Evolutionary conservation across 2,329 filamentous ascomycete genomes (phyloP), one percentile per base, ranked within the genome.

Genomic region (Fusarium lyarnte): DNA sequence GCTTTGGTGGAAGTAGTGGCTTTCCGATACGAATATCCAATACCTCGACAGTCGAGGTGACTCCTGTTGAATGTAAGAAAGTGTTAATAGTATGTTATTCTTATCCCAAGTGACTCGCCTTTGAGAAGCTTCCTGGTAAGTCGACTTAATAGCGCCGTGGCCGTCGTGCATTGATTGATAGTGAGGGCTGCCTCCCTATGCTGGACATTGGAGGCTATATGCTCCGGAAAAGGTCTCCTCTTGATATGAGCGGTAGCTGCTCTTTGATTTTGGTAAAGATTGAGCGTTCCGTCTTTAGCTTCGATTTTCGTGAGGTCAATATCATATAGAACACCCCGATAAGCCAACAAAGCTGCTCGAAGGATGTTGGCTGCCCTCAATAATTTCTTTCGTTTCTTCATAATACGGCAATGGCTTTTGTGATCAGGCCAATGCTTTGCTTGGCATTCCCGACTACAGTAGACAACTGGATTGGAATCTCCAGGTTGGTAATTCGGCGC

Each of bases 151-250:
- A 59, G 13, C 27, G 55, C 55, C 2, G 23, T 59, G 17, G 55
- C 55, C 38, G 29, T 41, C 12, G 55, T 59, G 27, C 55, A 59
- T 16, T 59, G 55, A 33, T 59, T 59, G 19, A 59, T 33, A 8
- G 55, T 23, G 21, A 59, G 35, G 27, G 55, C 43, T 21, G 55
- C 55, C 39, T 59, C 35, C 19, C 39, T 59, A 16, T 59, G 43
- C 43, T 51, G 35, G 12, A 21, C 12, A 41, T 52, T 41, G 43
- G 55, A 41, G 43, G 55, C 33, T 1, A 51, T 23, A 33, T 51
- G 43, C 14, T 41, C 17, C 10, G 55, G 27, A 38, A 59, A 59
- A 9, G 21, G 27, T 21, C 35, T 9, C 25, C 55, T 14, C 17
- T 59, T 59, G 13, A 33, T 17, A 13, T 10, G 35, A 41, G 55